A percentile compares a stretch with the other conserved stretches of the same genome.
Conservation (phyloP, 495 filamentous ascomycete species). For the Hypoxylon fragiforme region DNA sequence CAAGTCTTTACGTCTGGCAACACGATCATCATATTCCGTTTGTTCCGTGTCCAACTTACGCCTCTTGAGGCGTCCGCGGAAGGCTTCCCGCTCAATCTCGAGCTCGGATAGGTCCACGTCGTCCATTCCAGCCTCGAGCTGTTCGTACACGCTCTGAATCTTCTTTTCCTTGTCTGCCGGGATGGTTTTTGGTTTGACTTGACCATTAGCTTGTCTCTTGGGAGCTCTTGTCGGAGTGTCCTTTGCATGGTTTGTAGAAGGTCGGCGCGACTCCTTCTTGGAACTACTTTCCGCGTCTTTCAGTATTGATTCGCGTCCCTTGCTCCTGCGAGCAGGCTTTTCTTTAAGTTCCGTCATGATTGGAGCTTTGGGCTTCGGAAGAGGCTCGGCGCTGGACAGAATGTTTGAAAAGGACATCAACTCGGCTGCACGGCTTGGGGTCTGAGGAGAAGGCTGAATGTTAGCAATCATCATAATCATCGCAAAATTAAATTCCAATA, state of each 20-base stretch:
- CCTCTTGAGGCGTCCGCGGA: constrained; percentile 61
- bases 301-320: constrained; percentile 46
- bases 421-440: constrained; percentile 68
- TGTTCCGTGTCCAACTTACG: constrained; percentile 59
- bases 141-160: constrained; percentile 63
- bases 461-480: constrained; percentile 24
- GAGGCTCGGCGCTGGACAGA: constrained; percentile 72
- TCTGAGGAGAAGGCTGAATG: constrained; percentile 45
- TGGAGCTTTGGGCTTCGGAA: constrained; percentile 51
- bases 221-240: constrained; percentile 52
- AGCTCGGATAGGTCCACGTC: constrained; percentile 68
- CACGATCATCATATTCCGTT: constrained; percentile 60
- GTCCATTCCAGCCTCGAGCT: constrained; percentile 70
- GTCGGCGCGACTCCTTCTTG: constrained; percentile 44
- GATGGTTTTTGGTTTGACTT: constrained; percentile 54
- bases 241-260: constrained; percentile 47
- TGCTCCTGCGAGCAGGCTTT: constrained; percentile 45
- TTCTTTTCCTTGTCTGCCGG: constrained; percentile 69
- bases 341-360: constrained; percentile 40
- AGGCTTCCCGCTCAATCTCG: constrained; percentile 59
- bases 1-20: constrained; percentile 53
- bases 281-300: constrained; percentile 44
- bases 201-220: constrained; percentile 56
- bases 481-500: too few relatives aligned
- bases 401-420: constrained; percentile 94